Evolutionary conservation across 2,329 filamentous ascomycete genomes (phyloP).

Genomic region (Diaporthe caulivora): DNA sequence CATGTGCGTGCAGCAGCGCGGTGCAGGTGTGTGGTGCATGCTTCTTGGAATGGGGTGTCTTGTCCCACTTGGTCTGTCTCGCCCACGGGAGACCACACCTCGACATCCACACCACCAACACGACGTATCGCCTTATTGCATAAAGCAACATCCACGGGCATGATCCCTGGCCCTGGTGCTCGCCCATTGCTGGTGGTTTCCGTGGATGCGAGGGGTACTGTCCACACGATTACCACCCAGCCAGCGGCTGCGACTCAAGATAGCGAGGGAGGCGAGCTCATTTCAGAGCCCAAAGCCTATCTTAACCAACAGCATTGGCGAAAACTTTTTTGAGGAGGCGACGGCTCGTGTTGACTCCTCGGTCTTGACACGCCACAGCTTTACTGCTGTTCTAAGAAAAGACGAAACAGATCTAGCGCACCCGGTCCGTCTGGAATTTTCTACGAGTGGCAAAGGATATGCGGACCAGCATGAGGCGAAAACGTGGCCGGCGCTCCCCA

Average conservation of each 20-base stretch:
- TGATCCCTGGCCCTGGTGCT: not conserved
- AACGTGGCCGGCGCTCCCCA: constrained; percentile 20
- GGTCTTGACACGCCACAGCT: constrained; percentile 19
- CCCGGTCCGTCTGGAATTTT: constrained; percentile 11
- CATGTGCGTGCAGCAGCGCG: constrained; percentile 31
- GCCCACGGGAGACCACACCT: not conserved
- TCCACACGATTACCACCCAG: constrained; percentile 8
- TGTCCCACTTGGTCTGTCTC: constrained; percentile 16
- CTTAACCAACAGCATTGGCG: constrained; percentile 3
- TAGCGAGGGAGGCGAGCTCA: not conserved
- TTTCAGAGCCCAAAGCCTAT: not conserved
- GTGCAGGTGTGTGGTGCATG: constrained; percentile 31
- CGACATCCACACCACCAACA: constrained; percentile 4
- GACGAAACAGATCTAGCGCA: constrained; percentile 25
- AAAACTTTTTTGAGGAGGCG: not conserved
- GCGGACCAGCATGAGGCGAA: constrained; percentile 26
- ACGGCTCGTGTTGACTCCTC: not conserved
- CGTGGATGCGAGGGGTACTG: not conserved
- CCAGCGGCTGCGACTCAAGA: constrained; percentile 1
- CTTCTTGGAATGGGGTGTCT: constrained; percentile 7
- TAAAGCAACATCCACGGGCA: not conserved
- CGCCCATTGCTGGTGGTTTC: not conserved
- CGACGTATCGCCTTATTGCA: constrained; percentile 19
- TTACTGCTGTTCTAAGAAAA: constrained; percentile 27
- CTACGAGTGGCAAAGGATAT: constrained; percentile 1